Base-by-base conservation (phyloP, 179 eudicot species). In the Spinacia oleracea region DNA sequence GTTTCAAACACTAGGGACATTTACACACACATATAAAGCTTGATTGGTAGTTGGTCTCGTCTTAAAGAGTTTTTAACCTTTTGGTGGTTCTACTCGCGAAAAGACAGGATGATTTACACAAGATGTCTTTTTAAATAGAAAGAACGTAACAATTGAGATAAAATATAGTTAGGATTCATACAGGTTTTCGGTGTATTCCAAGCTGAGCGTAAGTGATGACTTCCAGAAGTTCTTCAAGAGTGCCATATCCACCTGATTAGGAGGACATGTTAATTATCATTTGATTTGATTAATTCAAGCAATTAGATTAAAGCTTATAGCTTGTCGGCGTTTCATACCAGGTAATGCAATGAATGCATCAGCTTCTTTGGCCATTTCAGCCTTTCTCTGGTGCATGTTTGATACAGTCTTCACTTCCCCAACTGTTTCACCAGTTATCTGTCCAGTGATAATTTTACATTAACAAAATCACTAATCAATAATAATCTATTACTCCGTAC, bases 331-430 rank as follows among this genome's bases (percentile, higher is more conserved):
- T 32, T 53, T 46, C 23, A 46, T 87, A 94, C 98, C 98, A 38
- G 98, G 98, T 73, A 95, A 88, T 55, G 98, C 98, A 27, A 95
- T 88, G 82, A 95, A 95, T 60, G 98, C 98, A 83, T 95, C 98
- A 14, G 98, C 98, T 85, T 91, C 96, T 31, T 95, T 91, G 46
- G 98, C 98, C 98, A 94, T 94, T 84, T 94, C 98, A 73, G 98
- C 97, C 75, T 93, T 94, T 79, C 98, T 87, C 77, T 95, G 93
- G 83, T 95, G 98, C 98, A 95, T 95, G 84, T 87, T 91, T 51
- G 95, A 86, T 16, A 95, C 98, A 1, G 93, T 86, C 79, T 85
- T 87, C 53, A 93, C 91, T 83, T 95, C 97, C 18, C 98, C 98
- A n/a, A 93, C 87, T 1, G 91, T 88, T 81, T 76, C 91, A 63